These are phyloP conservation scores for Brassica incana DNA, from an alignment of 345 rosid species.

Conservation along the genomic window DNA sequence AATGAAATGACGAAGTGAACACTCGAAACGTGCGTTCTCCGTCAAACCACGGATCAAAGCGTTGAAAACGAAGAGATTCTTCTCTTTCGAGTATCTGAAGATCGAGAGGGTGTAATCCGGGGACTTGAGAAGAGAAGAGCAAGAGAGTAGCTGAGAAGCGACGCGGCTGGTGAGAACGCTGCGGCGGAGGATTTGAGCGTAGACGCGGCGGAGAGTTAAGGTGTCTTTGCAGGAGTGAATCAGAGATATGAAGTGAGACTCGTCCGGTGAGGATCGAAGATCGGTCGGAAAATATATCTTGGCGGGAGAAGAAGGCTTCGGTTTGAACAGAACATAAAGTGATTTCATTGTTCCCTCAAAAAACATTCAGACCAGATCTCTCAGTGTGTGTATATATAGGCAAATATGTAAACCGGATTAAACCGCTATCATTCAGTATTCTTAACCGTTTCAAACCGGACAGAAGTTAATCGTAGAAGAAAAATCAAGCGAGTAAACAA, in stretches of 20 bases:
- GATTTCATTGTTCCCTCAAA: slow-evolving; percentile 28
- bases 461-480: not conserved
- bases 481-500: not conserved
- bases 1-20: slow-evolving; percentile 48
- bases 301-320: slow-evolving; percentile 40
- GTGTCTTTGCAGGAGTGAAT: slow-evolving; percentile 46
- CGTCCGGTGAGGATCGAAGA: slow-evolving; percentile 26
- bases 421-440: not conserved
- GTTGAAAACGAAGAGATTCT: slow-evolving; percentile 53
- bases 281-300: slow-evolving; percentile 19
- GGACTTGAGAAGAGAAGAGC: slow-evolving; percentile 47
- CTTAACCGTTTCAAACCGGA: not conserved
- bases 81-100: slow-evolving; percentile 44
- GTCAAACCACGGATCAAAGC: slow-evolving; percentile 57
- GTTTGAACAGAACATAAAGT: slow-evolving; percentile 38
- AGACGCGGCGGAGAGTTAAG: slow-evolving; percentile 52
- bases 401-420: not conserved
- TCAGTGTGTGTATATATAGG: not conserved
- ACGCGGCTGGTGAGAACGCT: slow-evolving; percentile 45
- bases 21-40: slow-evolving; percentile 41
- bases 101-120: slow-evolving; percentile 46
- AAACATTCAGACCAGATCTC: not conserved
- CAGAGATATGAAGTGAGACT: slow-evolving; percentile 48
- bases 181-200: slow-evolving; percentile 55
- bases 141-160: slow-evolving; percentile 54